A percentile compares a stretch with the other conserved stretches of the same genome.
Evolutionary conservation across 305 asterid species (phyloP).

Genomic region (Fraxinus albicans): DNA sequence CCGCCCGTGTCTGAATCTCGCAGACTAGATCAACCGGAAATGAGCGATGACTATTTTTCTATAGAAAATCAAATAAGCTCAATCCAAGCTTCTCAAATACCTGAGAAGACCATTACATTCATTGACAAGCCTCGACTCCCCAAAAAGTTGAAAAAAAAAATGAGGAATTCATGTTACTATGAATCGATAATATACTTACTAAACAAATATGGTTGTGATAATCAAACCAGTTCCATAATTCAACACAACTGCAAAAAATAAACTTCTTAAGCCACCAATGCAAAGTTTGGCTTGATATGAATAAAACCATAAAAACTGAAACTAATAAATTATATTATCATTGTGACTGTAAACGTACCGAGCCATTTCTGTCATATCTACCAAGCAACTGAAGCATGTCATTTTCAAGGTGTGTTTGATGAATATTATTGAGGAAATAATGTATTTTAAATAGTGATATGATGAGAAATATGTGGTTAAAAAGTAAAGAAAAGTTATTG

Average conservation of each 20-base stretch:
- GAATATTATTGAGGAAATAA: no score
- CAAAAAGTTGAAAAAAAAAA: slow-evolving; percentile 47
- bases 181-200: slow-evolving; percentile 76
- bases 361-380: slow-evolving; percentile 77
- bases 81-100: slow-evolving; percentile 99
- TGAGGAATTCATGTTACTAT: slow-evolving; percentile 75
- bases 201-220: slow-evolving; percentile 98
- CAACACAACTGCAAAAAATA: slow-evolving; percentile 98
- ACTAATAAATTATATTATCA: not conserved
- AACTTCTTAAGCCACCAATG: slow-evolving; percentile 32
- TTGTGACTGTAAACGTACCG: slow-evolving; percentile 49
- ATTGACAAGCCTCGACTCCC: slow-evolving; percentile 63
- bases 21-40: slow-evolving; percentile 96
- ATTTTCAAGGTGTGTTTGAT: no score
- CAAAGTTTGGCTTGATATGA: not conserved
- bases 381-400: slow-evolving; percentile 85
- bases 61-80: slow-evolving; percentile 94
- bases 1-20: no score
- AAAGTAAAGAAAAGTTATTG: no score
- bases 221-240: slow-evolving; percentile 99
- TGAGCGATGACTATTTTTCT: slow-evolving; percentile 93
- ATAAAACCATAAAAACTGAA: slow-evolving; percentile 23
- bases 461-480: no score
- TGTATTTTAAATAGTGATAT: no score
- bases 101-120: slow-evolving; percentile 78